These are phyloP conservation scores for Auricularia sp. DNA, from an alignment of 768 basidiomycete genomes.

Conservation along the genomic window DNA sequence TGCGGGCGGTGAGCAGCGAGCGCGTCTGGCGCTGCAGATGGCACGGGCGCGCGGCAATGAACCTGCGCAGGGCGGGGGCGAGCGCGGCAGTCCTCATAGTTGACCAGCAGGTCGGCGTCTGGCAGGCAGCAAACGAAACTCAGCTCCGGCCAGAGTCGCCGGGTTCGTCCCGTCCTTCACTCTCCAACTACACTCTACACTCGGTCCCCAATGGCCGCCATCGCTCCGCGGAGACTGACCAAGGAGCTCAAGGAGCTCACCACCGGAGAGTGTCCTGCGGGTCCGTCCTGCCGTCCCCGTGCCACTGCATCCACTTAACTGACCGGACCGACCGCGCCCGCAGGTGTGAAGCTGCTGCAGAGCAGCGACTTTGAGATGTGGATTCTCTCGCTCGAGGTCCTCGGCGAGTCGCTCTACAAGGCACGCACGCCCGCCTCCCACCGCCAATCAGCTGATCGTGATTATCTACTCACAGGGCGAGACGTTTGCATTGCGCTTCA, in stretches of 20 bases:
- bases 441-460: background rate
- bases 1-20: no score
- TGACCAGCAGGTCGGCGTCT: no score
- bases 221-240: slow-evolving; percentile 36
- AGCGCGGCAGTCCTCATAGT: background rate
- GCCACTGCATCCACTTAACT: background rate
- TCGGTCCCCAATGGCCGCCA: background rate
- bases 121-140: background rate
- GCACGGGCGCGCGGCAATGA: background rate
- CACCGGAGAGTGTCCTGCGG: slow-evolving; percentile 54
- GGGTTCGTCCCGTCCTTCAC: background rate
- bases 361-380: slow-evolving; percentile 74
- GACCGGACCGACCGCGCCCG: background rate
- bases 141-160: background rate
- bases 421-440: slow-evolving; percentile 25
- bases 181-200: background rate
- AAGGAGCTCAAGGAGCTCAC: slow-evolving; percentile 66
- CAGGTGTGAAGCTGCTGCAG: slow-evolving; percentile 62
- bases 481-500: slow-evolving; percentile 66
- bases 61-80: background rate
- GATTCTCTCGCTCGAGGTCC: slow-evolving; percentile 69
- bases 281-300: slow-evolving; percentile 23
- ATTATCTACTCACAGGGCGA: slow-evolving; percentile 49
- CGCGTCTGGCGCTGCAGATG: no score
- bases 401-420: slow-evolving; percentile 74